A percentile compares a stretch with the other conserved stretches of the same genome.
Evolutionary conservation across 768 basidiomycete species (phyloP).

Genomic region (Rossbeevera mucosa): DNA sequence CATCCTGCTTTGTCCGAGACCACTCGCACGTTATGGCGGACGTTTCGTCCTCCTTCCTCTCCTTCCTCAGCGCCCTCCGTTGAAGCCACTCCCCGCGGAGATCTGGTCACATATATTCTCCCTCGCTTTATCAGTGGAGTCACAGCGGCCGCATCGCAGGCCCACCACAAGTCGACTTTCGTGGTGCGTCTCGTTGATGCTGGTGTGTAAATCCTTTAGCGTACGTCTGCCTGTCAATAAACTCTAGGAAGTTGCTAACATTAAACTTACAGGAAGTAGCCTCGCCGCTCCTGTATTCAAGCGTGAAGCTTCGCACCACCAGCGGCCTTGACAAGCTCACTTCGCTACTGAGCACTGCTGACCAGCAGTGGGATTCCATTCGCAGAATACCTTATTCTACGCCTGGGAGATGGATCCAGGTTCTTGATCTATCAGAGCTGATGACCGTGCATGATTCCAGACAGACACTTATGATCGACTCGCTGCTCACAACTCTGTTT

Average conservation of each 20-base stretch:
- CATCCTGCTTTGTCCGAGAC: conserved; percentile 63
- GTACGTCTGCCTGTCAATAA: conserved; percentile 26
- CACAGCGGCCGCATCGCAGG: conserved; percentile 9
- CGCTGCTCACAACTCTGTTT: conserved; percentile 58
- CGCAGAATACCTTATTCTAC: conserved; percentile 82
- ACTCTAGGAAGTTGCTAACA: conserved; percentile 13
- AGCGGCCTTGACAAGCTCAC: conserved; percentile 52
- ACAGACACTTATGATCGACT: conserved; percentile 55
- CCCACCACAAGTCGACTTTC: conserved; percentile 1
- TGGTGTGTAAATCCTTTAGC: conserved; percentile 39
- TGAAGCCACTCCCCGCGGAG: conserved; percentile 61
- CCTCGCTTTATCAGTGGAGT: conserved; percentile 23
- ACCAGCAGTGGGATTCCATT: conserved; percentile 84
- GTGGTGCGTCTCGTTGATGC: conserved; percentile 28
- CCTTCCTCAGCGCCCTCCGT: conserved; percentile 48
- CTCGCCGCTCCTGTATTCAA: conserved; percentile 63
- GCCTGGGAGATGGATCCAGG: conserved; percentile 83
- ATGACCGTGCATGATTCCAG: conserved; percentile 36
- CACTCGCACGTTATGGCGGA: conserved; percentile 56
- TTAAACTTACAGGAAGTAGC: conserved; percentile 48
- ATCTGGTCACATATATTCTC: conserved; percentile 64
- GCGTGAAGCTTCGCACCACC: conserved; percentile 42
- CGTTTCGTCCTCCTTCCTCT: conserved; percentile 64
- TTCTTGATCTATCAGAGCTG: conserved; percentile 64
- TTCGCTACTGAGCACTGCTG: conserved; percentile 53